Percentiles rank a stretch among this genome's conserved stretches.
These are phyloP conservation scores for Sclerotinia minor DNA, from an alignment of 2,329 filamentous ascomycete species.

Conservation along the genomic window DNA sequence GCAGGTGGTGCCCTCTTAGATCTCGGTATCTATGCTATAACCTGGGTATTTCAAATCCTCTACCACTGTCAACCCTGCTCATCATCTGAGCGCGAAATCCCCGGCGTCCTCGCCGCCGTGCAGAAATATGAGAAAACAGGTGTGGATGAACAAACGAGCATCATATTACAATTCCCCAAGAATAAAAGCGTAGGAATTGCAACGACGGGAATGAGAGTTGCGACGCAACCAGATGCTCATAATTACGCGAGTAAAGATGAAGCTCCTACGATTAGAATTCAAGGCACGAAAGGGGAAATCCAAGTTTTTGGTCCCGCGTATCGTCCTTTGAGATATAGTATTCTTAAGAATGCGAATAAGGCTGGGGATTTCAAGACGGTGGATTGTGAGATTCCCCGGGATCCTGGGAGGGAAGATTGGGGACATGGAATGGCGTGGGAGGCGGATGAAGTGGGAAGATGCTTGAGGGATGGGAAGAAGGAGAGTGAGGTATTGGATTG, in stretches of 20 bases:
- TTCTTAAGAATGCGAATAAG: conserved; percentile 47
- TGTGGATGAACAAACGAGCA: conserved; percentile 63
- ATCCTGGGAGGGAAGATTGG: conserved; percentile 38
- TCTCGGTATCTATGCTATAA: conserved; percentile 68
- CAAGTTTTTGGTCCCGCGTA: conserved; percentile 62
- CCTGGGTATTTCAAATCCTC: conserved; percentile 71
- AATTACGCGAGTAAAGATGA: conserved; percentile 51
- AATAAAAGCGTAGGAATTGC: conserved; percentile 62
- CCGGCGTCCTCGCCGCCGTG: conserved; percentile 57
- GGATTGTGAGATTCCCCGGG: conserved; percentile 48
- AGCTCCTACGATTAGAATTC: conserved; percentile 59
- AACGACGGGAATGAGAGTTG: conserved; percentile 52
- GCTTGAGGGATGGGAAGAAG: conserved; percentile 61
- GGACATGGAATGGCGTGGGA: conserved; percentile 72
- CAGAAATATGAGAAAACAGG: conserved; percentile 60
- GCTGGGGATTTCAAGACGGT: conserved; percentile 39
- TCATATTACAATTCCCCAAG: conserved; percentile 62
- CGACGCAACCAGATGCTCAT: conserved; percentile 49
- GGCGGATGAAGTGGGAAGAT: conserved; percentile 66
- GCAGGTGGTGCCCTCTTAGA: conserved; percentile 68
- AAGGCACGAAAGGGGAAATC: conserved; percentile 66
- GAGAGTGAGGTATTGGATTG: conserved; percentile 59
- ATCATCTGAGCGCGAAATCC: conserved; percentile 46
- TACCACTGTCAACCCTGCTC: conserved; percentile 58
- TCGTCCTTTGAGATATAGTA: conserved; percentile 53